Evolutionary conservation across 441 rosid species (phyloP), one percentile per base, ranked within the genome.

Genomic region (Metrosideros polymorpha): DNA sequence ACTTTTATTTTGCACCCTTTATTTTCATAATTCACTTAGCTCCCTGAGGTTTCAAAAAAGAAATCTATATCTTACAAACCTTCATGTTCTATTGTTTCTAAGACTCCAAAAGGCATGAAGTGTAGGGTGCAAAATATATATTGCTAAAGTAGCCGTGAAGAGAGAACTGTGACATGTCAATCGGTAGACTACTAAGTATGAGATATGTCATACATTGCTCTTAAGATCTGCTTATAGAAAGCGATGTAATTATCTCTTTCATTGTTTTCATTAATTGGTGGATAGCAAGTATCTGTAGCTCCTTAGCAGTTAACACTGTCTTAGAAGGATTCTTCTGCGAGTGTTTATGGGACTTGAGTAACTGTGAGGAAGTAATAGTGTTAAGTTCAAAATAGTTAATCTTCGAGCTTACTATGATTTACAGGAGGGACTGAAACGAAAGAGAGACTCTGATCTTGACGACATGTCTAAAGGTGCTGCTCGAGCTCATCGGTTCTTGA

Each of bases 381-480:
- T 17, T 57, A 76, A 47, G 75, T 14, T 79, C 29, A 30, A 47
- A 2, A 39, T 71, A 25, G 22, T 52, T 22, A 55, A 83, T 55
- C 49, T 18, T 83, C 14, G 7, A 51, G 45, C 47, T 39, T 22
- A 52, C 45, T 61, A 59, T 85, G 75, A 85, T 57, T 47, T 85
- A 77, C 90, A 95, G 99, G 96, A 88, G 61, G 94, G 94, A 84
- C 90, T 91, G 86, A 98, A 98, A 86, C 90, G 99, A 85, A 96
- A 95, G 89, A 93, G 95, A 87, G 94, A 86, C 83, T 85, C 85
- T 63, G 93, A 93, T 88, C 84, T 88, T 76, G 94, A 90, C 8
- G 98, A 96, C 87, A 89, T 91, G 86, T 92, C 94, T 5, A 92
- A 88, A 87, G 99, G 99, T 51, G 95, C 94, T 86, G 93, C 95